A percentile compares a stretch with the other conserved stretches of the same genome.
phyloP scores from a whole-genome alignment of 1,284 basidiomycete species.

The Wallemia ichthyophaga region DNA sequence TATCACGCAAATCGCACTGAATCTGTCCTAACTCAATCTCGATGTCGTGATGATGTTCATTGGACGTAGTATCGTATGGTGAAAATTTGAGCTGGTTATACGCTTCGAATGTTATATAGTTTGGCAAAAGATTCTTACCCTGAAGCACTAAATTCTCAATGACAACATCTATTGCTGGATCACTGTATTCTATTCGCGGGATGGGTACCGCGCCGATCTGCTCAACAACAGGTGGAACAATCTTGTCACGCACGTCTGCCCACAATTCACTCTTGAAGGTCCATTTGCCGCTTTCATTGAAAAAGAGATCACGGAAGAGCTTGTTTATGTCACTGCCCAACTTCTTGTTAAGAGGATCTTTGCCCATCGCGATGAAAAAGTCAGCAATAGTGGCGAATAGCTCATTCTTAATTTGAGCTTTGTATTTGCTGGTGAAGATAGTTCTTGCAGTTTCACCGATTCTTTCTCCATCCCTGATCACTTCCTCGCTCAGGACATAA shows the following conservation, averaged over 20 bases:
- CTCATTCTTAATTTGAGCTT: constrained; percentile 34
- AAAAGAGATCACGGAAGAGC: constrained; percentile 10
- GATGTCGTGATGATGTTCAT: constrained; percentile 26
- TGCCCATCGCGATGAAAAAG: constrained; percentile 28
- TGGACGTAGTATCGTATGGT: constrained; percentile 31
- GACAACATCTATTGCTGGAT: constrained; percentile 50
- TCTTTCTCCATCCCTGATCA: constrained; percentile 28
- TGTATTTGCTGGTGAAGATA: constrained; percentile 44
- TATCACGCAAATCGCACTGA: constrained; percentile 77
- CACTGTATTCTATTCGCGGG: constrained; percentile 64
- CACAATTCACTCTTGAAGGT: constrained; percentile 71
- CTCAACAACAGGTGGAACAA: constrained; percentile 47
- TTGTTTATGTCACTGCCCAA: constrained; percentile 53
- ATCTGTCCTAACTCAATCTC: constrained; percentile 47
- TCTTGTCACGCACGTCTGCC: constrained; percentile 50
- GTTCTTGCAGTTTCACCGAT: constrained; percentile 27
- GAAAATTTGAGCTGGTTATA: constrained; percentile 30
- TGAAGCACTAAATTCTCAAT: constrained; percentile 77
- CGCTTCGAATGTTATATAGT: constrained; percentile 46
- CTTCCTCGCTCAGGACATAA: constrained; percentile 53
- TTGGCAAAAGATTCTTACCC: constrained; percentile 31
- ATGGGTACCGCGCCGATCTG: constrained; percentile 35
- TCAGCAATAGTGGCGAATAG: constrained; percentile 35
- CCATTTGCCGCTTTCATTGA: constrained; percentile 38
- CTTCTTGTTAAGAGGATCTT: constrained; percentile 51